phyloP scores from a whole-genome alignment of 192 early-diverging fungal genomes.

The Podila epigama region DNA sequence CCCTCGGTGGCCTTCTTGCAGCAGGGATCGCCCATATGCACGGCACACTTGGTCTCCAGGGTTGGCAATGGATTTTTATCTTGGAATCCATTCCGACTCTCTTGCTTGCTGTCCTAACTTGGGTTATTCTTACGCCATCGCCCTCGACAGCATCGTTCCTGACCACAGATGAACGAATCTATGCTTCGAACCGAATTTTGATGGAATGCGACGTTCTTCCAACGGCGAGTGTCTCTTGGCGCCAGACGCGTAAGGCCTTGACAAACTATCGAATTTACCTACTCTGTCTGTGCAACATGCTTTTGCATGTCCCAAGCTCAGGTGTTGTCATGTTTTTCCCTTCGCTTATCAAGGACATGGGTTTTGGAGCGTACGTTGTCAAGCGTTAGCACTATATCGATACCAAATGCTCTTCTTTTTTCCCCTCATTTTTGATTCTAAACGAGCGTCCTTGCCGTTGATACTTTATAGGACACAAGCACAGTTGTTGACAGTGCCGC shows the following conservation, averaged over 20 bases:
- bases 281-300: conserved; percentile 6
- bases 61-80: conserved; percentile 81
- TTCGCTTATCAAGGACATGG: conserved; percentile 56
- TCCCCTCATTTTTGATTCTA: neutral
- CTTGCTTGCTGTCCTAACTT: conserved; percentile 59
- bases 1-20: conserved; percentile 77
- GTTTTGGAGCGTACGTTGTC: conserved; percentile 52
- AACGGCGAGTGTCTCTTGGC: conserved; percentile 11
- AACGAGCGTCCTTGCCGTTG: neutral
- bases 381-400: conserved; percentile 60
- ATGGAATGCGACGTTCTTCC: conserved; percentile 27
- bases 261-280: conserved; percentile 44
- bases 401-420: conserved; percentile 66
- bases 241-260: conserved; percentile 43
- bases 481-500: conserved; percentile 53
- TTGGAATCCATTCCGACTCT: conserved; percentile 72
- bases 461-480: conserved; percentile 22
- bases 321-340: conserved; percentile 54
- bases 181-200: conserved; percentile 45
- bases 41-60: conserved; percentile 57
- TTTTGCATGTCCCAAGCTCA: conserved; percentile 2
- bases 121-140: conserved; percentile 61
- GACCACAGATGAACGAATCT: conserved; percentile 42
- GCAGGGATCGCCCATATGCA: conserved; percentile 67
- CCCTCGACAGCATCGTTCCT: conserved; percentile 49